Evolutionary conservation across 2,329 filamentous ascomycete species (phyloP).

Genomic region (Botryotinia calthae): DNA sequence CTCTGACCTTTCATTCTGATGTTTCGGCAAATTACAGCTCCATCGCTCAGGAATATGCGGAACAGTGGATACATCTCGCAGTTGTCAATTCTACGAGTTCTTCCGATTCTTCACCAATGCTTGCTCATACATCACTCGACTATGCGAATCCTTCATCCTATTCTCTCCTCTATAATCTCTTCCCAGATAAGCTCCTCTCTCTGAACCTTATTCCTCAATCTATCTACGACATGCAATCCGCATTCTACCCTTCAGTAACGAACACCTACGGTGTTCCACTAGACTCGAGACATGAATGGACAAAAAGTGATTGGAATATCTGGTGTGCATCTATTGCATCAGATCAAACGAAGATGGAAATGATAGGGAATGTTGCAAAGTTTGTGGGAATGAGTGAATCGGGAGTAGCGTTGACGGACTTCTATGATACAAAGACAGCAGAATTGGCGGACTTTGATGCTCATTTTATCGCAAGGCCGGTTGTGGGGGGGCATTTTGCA

Average conservation of each 20-base stretch:
- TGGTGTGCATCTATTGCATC: neutral
- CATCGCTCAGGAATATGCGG: conserved; percentile 66
- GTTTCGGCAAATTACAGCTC: conserved; percentile 57
- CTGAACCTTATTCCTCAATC: conserved; percentile 72
- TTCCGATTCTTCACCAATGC: conserved; percentile 47
- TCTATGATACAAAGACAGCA: neutral
- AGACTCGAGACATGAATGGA: conserved; percentile 75
- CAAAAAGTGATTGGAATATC: conserved; percentile 61
- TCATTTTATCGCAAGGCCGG: neutral
- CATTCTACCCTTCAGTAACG: conserved; percentile 71
- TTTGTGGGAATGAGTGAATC: neutral
- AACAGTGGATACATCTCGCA: conserved; percentile 68
- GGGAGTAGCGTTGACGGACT: neutral
- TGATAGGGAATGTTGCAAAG: neutral
- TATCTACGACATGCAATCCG: conserved; percentile 74
- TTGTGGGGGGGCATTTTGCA: neutral
- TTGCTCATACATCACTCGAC: conserved; percentile 70
- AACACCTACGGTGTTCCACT: conserved; percentile 79
- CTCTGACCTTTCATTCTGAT: conserved; percentile 54
- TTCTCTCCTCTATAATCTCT: conserved; percentile 71
- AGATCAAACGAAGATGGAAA: neutral
- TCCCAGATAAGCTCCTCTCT: conserved; percentile 72
- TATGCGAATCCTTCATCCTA: conserved; percentile 50
- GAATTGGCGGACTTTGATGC: neutral
- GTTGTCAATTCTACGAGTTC: conserved; percentile 58